phyloP scores from a whole-genome alignment of 306 rosid genomes.

The Cicer yamashitae region DNA sequence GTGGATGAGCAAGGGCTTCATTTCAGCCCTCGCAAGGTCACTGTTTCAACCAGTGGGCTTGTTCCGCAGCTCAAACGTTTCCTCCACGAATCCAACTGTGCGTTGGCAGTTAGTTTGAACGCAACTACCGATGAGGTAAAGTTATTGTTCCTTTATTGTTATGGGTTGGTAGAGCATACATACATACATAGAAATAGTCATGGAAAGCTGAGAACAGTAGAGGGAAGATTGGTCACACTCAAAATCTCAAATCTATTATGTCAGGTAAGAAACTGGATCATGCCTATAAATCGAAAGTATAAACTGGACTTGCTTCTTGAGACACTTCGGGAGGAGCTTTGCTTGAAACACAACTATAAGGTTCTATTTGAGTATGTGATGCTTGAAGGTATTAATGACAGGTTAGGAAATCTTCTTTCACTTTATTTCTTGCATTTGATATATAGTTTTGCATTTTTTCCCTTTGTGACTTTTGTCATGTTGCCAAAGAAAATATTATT shows the following conservation, averaged over 20 bases:
- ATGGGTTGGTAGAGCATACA: constrained; percentile 25
- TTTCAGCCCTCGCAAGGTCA: constrained; percentile 94
- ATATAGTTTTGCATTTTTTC: constrained; percentile 11
- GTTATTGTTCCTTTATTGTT: constrained; percentile 29
- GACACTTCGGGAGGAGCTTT: constrained; percentile 78
- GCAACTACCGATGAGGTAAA: constrained; percentile 93
- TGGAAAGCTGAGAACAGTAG: constrained; percentile 14
- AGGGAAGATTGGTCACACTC: constrained; percentile 34
- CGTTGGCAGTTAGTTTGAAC: constrained; percentile 95
- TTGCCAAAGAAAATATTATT: not conserved
- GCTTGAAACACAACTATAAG: constrained; percentile 66
- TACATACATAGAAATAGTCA: constrained; percentile 13
- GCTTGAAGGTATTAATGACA: constrained; percentile 92
- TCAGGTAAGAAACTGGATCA: constrained; percentile 96
- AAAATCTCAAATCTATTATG: constrained; percentile 29
- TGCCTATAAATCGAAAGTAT: constrained; percentile 92
- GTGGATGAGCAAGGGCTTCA: constrained; percentile 92
- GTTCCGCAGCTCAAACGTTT: constrained; percentile 89
- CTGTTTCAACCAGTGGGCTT: constrained; percentile 96
- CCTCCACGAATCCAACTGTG: constrained; percentile 77
- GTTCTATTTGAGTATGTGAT: constrained; percentile 90
- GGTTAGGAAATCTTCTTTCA: constrained; percentile 51
- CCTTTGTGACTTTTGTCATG: constrained; percentile 16
- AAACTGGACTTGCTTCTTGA: constrained; percentile 77
- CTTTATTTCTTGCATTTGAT: constrained; percentile 43